Conservation (phyloP, 2,329 filamentous ascomycete species). For the Aspergillus fischeri region DNA sequence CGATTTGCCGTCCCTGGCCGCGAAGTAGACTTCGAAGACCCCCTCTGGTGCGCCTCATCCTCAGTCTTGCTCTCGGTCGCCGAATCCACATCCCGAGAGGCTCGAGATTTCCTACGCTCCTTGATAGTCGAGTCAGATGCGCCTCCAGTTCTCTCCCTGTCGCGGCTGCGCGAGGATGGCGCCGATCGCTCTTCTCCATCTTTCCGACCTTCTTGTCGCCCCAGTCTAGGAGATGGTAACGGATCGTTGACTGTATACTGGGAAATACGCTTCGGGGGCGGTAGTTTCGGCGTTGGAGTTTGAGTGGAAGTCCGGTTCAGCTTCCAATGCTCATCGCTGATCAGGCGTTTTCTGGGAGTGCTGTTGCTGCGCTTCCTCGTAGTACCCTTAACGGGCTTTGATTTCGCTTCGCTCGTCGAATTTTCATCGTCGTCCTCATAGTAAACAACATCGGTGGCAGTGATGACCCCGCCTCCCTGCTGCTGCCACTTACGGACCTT, state of each 20-base stretch:
- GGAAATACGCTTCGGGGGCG: conserved; percentile 41
- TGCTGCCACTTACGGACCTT: conserved; percentile 84
- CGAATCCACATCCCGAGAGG: conserved; percentile 18
- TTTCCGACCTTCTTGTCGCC: conserved; percentile 23
- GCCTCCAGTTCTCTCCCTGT: conserved; percentile 26
- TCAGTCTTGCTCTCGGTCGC: conserved; percentile 17
- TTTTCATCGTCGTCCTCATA: conserved; percentile 51
- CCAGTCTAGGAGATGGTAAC: conserved; percentile 21
- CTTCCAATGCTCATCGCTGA: conserved; percentile 86
- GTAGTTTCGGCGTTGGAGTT: conserved; percentile 36
- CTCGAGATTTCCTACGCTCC: conserved; percentile 22
- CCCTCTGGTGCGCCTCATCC: conserved; percentile 14
- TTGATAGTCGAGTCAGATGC: conserved; percentile 20
- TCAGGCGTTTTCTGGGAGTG: conserved; percentile 82
- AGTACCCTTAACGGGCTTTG: conserved; percentile 23
- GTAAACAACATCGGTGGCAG: conserved; percentile 55
- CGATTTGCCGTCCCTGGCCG: conserved; percentile 21
- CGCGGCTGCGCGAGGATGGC: conserved; percentile 21
- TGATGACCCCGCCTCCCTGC: conserved; percentile 64
- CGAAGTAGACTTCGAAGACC: conserved; percentile 16
- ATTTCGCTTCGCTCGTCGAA: conserved; percentile 19
- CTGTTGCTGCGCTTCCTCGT: conserved; percentile 45
- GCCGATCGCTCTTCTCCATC: conserved; percentile 20
- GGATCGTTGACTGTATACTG: conserved; percentile 34
- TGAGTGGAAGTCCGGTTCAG: conserved; percentile 49